phyloP scores from a whole-genome alignment of 2,329 filamentous ascomycete species.

The Dactylonectria macrodidyma region DNA sequence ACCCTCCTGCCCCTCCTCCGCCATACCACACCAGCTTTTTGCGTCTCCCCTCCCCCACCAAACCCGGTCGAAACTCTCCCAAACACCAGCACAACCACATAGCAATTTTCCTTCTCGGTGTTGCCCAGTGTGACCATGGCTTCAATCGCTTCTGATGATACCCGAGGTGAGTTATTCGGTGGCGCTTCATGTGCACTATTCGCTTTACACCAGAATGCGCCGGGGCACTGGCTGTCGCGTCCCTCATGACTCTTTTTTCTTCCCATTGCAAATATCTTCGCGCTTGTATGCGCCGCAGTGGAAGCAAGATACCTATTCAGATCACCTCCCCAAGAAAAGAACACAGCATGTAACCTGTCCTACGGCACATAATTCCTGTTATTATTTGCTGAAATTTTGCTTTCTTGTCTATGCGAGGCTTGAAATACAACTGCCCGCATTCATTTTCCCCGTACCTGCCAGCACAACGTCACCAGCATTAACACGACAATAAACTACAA shows the following conservation, averaged over 20 bases:
- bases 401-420: not conserved
- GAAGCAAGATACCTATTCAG: not conserved
- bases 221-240: not conserved
- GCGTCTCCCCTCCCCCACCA: conserved; percentile 32
- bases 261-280: conserved; percentile 14
- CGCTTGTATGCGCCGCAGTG: conserved; percentile 5
- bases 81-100: conserved; percentile 34
- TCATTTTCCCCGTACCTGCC: not conserved
- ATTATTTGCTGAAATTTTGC: not conserved
- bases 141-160: conserved; percentile 62
- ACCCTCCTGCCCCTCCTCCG: conserved; percentile 22
- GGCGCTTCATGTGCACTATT: not conserved
- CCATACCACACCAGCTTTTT: conserved; percentile 17
- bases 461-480: not conserved
- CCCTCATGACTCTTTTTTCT: not conserved
- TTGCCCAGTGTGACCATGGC: conserved; percentile 58
- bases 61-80: conserved; percentile 23
- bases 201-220: not conserved
- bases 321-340: not conserved
- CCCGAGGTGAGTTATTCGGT: conserved; percentile 56
- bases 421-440: conserved; percentile 2
- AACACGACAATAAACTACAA: not conserved
- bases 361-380: not conserved
- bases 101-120: conserved; percentile 23
- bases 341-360: not conserved